A percentile compares a stretch with the other conserved stretches of the same genome.
Conservation (phyloP, 1,139 yeast genomes). For the Dujonia santamariae region DNA sequence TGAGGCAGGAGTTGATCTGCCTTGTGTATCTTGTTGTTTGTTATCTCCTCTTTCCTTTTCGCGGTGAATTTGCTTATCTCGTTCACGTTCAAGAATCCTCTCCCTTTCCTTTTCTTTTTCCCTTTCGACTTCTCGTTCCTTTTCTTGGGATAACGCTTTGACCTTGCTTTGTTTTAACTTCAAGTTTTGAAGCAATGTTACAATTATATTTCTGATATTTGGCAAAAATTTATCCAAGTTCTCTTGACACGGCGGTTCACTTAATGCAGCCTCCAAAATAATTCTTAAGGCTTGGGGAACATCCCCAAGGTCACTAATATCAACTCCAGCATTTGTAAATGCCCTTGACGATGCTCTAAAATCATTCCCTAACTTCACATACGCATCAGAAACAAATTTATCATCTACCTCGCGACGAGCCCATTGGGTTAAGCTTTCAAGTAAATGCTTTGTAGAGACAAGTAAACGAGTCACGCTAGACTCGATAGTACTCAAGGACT, state of each 20-base stretch:
- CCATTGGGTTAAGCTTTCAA: conserved; percentile 89
- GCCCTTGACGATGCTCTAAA: conserved; percentile 79
- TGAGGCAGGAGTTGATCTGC: conserved; percentile 12
- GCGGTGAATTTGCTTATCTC: not conserved
- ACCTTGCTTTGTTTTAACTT: conserved; percentile 72
- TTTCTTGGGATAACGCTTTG: conserved; percentile 15
- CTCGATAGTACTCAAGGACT: conserved; percentile 64
- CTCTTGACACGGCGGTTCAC: conserved; percentile 83
- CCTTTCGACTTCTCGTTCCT: conserved; percentile 4
- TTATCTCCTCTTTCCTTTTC: not conserved
- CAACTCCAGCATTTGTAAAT: conserved; percentile 37
- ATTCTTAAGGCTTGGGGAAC: conserved; percentile 50
- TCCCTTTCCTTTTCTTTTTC: conserved; percentile 2
- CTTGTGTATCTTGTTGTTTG: conserved; percentile 8
- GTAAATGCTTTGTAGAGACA: conserved; percentile 83
- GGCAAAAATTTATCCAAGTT: conserved; percentile 82
- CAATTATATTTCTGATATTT: conserved; percentile 81
- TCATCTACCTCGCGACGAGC: conserved; percentile 78
- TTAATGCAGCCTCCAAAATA: conserved; percentile 81
- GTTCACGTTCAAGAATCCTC: conserved; percentile 4
- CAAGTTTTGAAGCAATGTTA: conserved; percentile 72
- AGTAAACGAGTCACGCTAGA: conserved; percentile 78
- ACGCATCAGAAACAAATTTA: conserved; percentile 83
- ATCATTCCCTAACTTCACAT: conserved; percentile 90
- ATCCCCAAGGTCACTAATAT: conserved; percentile 41